Conservation (phyloP, 2,329 filamentous ascomycete genomes). For the Pezizomycotina sp. region DNA sequence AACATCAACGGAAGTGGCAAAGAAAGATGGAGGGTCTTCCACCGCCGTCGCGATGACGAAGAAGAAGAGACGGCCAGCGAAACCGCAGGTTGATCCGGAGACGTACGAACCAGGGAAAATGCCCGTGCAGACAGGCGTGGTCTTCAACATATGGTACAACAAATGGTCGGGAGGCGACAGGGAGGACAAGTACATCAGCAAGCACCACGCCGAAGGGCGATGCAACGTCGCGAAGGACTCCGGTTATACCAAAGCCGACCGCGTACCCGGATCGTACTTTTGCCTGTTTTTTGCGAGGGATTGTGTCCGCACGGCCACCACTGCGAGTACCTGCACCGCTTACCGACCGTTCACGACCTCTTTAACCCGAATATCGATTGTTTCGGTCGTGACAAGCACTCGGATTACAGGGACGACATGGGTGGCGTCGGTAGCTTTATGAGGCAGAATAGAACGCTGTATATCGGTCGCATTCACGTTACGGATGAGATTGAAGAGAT, state of each 20-base stretch:
- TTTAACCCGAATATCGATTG: constrained; percentile 92
- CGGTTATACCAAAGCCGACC: constrained; percentile 64
- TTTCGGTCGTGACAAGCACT: constrained; percentile 83
- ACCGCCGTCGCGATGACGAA: constrained; percentile 44
- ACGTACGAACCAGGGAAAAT: constrained; percentile 61
- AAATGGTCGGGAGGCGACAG: constrained; percentile 94
- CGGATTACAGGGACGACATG: constrained; percentile 93
- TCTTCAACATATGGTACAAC: constrained; percentile 98
- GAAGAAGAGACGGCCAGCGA: constrained; percentile 65
- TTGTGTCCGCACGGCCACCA: constrained; percentile 72
- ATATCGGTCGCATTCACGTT: constrained; percentile 84
- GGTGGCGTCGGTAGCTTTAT: constrained; percentile 88
- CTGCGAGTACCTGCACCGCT: constrained; percentile 81
- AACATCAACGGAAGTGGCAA: no score
- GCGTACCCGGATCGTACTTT: constrained; percentile 66
- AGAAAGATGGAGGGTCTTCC: no score
- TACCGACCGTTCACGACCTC: constrained; percentile 72
- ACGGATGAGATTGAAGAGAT: constrained; percentile 95
- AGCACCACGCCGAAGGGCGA: constrained; percentile 65
- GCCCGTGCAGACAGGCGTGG: constrained; percentile 80
- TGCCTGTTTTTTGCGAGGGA: constrained; percentile 81
- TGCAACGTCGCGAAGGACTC: constrained; percentile 71
- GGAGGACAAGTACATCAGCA: constrained; percentile 74
- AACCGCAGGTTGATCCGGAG: constrained; percentile 71
- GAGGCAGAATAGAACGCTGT: constrained; percentile 84